phyloP scores from a whole-genome alignment of 768 basidiomycete species.

The Rhodocollybia butyracea region DNA sequence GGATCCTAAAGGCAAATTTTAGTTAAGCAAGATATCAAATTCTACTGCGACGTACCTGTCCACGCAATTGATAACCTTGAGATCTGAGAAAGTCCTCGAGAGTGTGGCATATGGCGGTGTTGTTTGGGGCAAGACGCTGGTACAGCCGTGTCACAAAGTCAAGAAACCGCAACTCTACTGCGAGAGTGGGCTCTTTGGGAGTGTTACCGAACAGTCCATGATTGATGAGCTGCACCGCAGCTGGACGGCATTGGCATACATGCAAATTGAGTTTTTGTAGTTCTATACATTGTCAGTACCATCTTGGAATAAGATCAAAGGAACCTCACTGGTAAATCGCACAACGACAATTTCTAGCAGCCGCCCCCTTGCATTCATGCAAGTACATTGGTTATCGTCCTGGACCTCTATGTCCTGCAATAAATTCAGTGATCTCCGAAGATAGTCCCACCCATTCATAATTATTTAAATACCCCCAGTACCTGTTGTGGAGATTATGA shows the following conservation, averaged over 20 bases:
- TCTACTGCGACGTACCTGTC: constrained; percentile 5
- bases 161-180: constrained; percentile 10
- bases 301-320: not conserved
- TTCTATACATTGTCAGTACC: not conserved
- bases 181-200: constrained; percentile 13
- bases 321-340: not conserved
- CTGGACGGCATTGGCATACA: constrained; percentile 10
- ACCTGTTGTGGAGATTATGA: too few relatives aligned
- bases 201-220: constrained; percentile 11
- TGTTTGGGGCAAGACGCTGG: constrained; percentile 11
- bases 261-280: constrained; percentile 1
- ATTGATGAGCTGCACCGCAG: constrained; percentile 11
- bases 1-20: constrained; percentile 17
- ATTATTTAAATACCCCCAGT: too few relatives aligned
- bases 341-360: not conserved
- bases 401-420: not conserved
- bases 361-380: not conserved
- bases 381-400: not conserved
- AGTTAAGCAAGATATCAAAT: not conserved
- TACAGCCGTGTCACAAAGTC: too few relatives aligned
- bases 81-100: constrained; percentile 12
- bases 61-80: constrained; percentile 10
- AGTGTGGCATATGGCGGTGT: constrained; percentile 11
- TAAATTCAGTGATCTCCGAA: too few relatives aligned
- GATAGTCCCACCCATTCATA: too few relatives aligned